phyloP scores from a whole-genome alignment of 345 rosid genomes.

The Angophora floribunda region DNA sequence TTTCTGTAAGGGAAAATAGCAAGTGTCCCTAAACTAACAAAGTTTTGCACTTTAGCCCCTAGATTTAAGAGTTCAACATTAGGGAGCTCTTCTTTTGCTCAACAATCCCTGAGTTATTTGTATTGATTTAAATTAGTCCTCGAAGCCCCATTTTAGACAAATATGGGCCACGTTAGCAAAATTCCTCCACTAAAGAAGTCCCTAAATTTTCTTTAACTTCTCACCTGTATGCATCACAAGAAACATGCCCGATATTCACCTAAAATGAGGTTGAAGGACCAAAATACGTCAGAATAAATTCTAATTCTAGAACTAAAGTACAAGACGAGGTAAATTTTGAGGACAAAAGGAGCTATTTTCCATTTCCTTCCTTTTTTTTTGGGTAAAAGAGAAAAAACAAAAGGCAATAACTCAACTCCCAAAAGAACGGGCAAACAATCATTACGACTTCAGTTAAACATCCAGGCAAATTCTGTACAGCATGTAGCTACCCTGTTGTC shows the following conservation, averaged over 20 bases:
- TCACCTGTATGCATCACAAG: background rate
- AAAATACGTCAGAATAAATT: background rate
- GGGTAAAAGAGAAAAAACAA: background rate
- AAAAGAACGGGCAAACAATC: background rate
- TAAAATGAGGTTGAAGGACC: background rate
- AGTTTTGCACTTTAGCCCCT: background rate
- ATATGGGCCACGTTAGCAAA: background rate
- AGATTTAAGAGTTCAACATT: background rate
- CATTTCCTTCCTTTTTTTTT: background rate
- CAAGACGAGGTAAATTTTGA: background rate
- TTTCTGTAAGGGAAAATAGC: background rate
- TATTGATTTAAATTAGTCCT: background rate
- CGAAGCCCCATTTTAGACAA: background rate
- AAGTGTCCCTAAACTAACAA: background rate
- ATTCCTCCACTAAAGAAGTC: background rate
- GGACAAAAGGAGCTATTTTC: background rate
- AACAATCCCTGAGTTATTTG: background rate
- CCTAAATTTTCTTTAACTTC: background rate
- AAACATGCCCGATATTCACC: background rate
- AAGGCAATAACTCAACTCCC: background rate
- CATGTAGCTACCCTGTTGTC: background rate
- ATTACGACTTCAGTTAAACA: background rate
- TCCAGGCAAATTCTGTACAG: conserved; percentile 21
- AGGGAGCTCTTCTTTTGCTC: background rate
- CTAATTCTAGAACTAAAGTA: background rate